Evolutionary conservation across 805 yeast genomes (phyloP).

Genomic region (Candida lessepsii): DNA sequence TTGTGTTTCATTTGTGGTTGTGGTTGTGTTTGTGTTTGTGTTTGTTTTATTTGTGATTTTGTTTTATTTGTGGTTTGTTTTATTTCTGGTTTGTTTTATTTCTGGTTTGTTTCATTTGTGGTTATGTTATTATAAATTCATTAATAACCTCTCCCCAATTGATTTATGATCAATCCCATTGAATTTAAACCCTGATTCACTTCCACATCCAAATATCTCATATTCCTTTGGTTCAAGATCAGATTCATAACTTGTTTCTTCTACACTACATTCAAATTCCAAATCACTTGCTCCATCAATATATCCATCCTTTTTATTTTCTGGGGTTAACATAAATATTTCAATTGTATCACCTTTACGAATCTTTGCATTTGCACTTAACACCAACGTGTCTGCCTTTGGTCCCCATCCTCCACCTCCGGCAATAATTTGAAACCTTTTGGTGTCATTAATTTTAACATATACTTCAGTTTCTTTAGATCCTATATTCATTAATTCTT

Average conservation of each 20-base stretch:
- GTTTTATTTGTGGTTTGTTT: no score
- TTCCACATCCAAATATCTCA: conserved; percentile 31
- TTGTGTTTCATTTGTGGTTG: no score
- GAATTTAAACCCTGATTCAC: conserved; percentile 29
- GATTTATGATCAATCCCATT: conserved; percentile 28
- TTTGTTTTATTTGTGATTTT: no score
- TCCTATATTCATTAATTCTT: conserved; percentile 34
- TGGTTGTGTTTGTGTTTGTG: no score
- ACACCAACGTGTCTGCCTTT: conserved; percentile 61
- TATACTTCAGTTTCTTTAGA: conserved; percentile 46
- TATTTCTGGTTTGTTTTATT: no score
- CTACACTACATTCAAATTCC: conserved; percentile 32
- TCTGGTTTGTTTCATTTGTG: no score
- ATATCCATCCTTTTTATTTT: conserved; percentile 18
- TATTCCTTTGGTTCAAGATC: conserved; percentile 7
- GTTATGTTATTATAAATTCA: not conserved
- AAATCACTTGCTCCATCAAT: not conserved
- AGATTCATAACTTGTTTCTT: conserved; percentile 23
- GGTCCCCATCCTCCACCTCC: conserved; percentile 82
- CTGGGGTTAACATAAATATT: conserved; percentile 46
- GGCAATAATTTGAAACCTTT: conserved; percentile 55
- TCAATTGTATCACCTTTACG: conserved; percentile 45
- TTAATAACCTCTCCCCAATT: conserved; percentile 24
- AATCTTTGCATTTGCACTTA: conserved; percentile 56
- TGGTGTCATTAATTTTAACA: conserved; percentile 24